Evolutionary conservation across 2,329 filamentous ascomycete genomes (phyloP), one percentile per base, ranked within the genome.

Genomic region (Aspergillus intermedius): DNA sequence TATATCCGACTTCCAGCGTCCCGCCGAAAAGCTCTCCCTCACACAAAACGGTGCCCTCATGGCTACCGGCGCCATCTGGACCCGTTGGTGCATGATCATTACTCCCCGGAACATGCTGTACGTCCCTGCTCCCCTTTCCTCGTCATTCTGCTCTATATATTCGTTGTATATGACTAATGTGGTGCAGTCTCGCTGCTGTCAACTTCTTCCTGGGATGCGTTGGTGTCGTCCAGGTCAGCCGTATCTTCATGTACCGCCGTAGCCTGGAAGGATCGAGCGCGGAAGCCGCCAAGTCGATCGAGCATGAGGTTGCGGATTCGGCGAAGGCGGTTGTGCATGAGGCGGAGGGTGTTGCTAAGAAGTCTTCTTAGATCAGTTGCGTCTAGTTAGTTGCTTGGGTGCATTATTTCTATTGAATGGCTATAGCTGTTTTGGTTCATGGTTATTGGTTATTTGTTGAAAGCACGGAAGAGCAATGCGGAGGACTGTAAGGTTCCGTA

Each of bases 181-280:
- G 60, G 59, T 34, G 19, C 9, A 90, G 86, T 53, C 84, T 98
- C 51, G 93, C 93, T 53, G 84, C 90, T 48, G 93, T 97, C 68
- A 98, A 98, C 82, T 96, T 96, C 81, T 94, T 96, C 80, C 86
- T 98, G 61, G 91, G 87, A 62, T 75, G 86, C 58, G 91, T 96
- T 54, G 93, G 93, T 61, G 75, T 88, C 50, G 79, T 88, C 57
- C 93, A 98, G 77, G 78, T 88, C 57, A 75, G 75, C 57, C 85
- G 93, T 62, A 96, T 97, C 64, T 70, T 82, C 59, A 48, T 81
- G 62, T 86, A 84, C 69, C 66, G 60, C 49, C 71, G 75, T 56
- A 78, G 77, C 52, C 71, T 84, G 64, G 83, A 88, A 4, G 66
- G 67, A 7, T 70, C 69, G 2, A 42, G 62, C 13, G 49, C 54